Percentiles rank a stretch among this genome's conserved stretches.
These are phyloP conservation scores for Kwoniella sp. DNA, from an alignment of 768 basidiomycete species.

Conservation along the genomic window DNA sequence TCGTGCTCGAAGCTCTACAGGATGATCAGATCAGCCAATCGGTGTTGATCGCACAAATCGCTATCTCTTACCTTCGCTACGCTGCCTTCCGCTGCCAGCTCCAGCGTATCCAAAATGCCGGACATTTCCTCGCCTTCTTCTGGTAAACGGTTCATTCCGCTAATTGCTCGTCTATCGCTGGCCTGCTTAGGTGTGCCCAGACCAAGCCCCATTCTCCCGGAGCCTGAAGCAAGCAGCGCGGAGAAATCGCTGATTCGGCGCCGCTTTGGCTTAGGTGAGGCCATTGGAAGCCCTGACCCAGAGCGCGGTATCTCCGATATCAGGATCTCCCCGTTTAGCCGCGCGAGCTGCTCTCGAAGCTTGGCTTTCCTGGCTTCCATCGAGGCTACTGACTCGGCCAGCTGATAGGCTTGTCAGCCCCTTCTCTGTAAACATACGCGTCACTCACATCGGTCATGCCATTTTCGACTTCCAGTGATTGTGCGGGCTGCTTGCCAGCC, in stretches of 20 bases:
- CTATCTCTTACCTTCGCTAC: constrained; percentile 6
- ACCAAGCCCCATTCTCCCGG: constrained; percentile 22
- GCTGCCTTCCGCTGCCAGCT: constrained; percentile 1
- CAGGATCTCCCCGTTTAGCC: constrained; percentile 46
- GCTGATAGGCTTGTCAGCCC: no score
- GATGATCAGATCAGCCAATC: no score
- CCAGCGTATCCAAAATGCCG: constrained; percentile 18
- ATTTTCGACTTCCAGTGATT: background rate
- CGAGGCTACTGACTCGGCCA: constrained; percentile 40
- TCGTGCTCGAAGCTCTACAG: constrained; percentile 33
- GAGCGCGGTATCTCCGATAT: constrained; percentile 35
- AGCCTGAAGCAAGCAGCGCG: background rate
- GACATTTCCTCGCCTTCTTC: constrained; percentile 29
- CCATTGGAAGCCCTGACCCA: constrained; percentile 16
- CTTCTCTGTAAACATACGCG: background rate
- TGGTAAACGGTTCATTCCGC: constrained; percentile 29
- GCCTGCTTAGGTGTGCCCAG: constrained; percentile 22
- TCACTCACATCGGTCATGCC: constrained; percentile 7
- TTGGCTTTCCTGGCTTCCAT: constrained; percentile 43
- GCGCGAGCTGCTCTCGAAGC: constrained; percentile 37
- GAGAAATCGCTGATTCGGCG: constrained; percentile 48
- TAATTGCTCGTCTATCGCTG: constrained; percentile 39
- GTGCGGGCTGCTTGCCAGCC: background rate
- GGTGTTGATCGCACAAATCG: no score
- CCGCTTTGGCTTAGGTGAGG: constrained; percentile 30